Percentiles rank a stretch among this genome's conserved stretches.
These are phyloP conservation scores for Fusarium paranaense DNA, from an alignment of 2,329 filamentous ascomycete genomes.

Conservation along the genomic window DNA sequence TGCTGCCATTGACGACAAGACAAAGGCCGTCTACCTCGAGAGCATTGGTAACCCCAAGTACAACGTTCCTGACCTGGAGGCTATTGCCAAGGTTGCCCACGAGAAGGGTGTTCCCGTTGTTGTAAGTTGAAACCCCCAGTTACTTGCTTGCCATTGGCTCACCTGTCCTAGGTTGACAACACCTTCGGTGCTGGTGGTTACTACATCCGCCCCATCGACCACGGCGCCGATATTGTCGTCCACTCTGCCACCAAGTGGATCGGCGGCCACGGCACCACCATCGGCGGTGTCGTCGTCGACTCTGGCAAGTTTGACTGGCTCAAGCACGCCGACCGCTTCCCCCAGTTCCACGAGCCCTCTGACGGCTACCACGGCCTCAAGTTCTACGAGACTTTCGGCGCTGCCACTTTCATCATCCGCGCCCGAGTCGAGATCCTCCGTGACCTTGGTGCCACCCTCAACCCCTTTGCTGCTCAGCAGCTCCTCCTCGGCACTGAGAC, in stretches of 20 bases:
- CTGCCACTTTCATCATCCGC: conserved; percentile 84
- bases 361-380: conserved; percentile 93
- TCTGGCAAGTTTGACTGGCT: conserved; percentile 96
- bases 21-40: conserved; percentile 92
- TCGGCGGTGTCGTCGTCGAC: conserved; percentile 88
- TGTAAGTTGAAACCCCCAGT: conserved; percentile 52
- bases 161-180: conserved; percentile 75
- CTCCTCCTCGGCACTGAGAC: conserved; percentile 91
- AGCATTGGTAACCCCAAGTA: conserved; percentile 94
- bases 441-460: conserved; percentile 84
- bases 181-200: conserved; percentile 95
- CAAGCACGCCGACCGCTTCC: conserved; percentile 84
- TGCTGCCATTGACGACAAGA: conserved; percentile 88
- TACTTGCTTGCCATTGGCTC: not conserved
- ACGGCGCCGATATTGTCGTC: conserved; percentile 93
- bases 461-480: conserved; percentile 93
- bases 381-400: conserved; percentile 93
- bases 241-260: conserved; percentile 99
- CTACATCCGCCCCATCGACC: conserved; percentile 86
- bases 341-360: conserved; percentile 89
- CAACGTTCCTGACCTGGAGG: conserved; percentile 92
- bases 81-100: conserved; percentile 83
- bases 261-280: conserved; percentile 92
- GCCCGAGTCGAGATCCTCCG: conserved; percentile 90
- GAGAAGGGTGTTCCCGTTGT: conserved; percentile 74